Evolutionary conservation across 768 basidiomycete genomes (phyloP), one percentile per base, ranked within the genome.

Genomic region (Termitomyces sp.): DNA sequence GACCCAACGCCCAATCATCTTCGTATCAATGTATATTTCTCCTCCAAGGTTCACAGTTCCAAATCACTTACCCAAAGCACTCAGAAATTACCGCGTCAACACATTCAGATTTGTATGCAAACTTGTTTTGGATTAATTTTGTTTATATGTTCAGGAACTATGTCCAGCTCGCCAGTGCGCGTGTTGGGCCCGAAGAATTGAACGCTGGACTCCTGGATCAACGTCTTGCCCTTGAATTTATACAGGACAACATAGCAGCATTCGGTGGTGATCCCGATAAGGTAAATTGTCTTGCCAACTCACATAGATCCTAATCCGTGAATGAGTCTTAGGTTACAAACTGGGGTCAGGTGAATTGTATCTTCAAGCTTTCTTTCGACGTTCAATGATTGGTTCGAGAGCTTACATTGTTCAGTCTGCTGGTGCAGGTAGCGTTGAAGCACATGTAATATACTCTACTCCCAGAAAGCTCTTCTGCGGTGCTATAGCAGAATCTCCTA

Each of bases 181-280:
- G 72, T 53, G 73, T 82, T 6, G 68, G 72, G 1, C 68, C 79
- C 0, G 65, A 79, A 59, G 80, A 84, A 60, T 70, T 85, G 28
- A 87, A 87, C 60, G 76, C 76, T 2, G 86, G 86, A 14, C 69
- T 88, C 16, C 72, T 71, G 35, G 88, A 90, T 65, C 85, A 88
- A 67, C 71, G 76, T 1, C 71, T 75, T 33, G 85, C 85, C 0
- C 68, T 91, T 0, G 62, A 71, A 16, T 90, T 87, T 67, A 70
- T 89, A 0, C 79, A 86, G 59, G 72, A 84, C n/a, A 86, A 90
- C 62, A 82, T 88, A 18, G 77, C 72, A 3, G 76, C 76, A 3
- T 89, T 89, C 63, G 86, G 86, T 13, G 87, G 87, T 1, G 81
- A 87, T 67, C 79, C 80, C 14, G 60, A 69, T 13, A 86, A 84